phyloP scores from a whole-genome alignment of 352 stramenopile genomes.

The Globisporangium radiosum region DNA sequence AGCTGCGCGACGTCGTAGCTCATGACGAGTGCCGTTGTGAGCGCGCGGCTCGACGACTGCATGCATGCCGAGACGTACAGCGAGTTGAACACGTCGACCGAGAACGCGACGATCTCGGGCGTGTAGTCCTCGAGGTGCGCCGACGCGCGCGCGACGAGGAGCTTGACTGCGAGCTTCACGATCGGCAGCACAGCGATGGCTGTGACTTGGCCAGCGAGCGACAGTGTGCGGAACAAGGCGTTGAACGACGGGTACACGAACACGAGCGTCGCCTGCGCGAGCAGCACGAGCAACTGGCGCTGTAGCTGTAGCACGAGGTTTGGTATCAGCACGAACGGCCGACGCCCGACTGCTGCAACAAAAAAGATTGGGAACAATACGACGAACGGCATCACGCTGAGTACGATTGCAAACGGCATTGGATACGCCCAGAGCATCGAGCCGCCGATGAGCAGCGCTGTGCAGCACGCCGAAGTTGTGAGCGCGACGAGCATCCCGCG shows the following conservation, averaged over 20 bases:
- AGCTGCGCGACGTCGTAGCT: not conserved
- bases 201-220: slow-evolving; percentile 3
- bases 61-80: slow-evolving; percentile 22
- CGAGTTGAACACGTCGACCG: slow-evolving; percentile 30
- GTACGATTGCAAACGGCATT: slow-evolving; percentile 26
- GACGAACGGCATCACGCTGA: slow-evolving; percentile 14
- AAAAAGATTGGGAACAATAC: slow-evolving; percentile 19
- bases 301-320: slow-evolving; percentile 14
- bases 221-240: slow-evolving; percentile 17
- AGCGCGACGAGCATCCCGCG: not conserved
- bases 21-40: slow-evolving; percentile 5
- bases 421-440: slow-evolving; percentile 26
- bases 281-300: slow-evolving; percentile 13
- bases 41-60: slow-evolving; percentile 6
- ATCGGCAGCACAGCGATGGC: slow-evolving; percentile 13
- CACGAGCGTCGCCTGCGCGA: slow-evolving; percentile 19
- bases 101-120: slow-evolving; percentile 26
- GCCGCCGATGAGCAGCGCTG: slow-evolving; percentile 15
- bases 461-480: not conserved
- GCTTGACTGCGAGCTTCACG: slow-evolving; percentile 36
- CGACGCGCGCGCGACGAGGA: slow-evolving; percentile 15
- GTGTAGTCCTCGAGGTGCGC: slow-evolving; percentile 25
- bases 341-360: not conserved
- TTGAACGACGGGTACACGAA: slow-evolving; percentile 30
- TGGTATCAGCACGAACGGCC: slow-evolving; percentile 2